Percentiles rank a stretch among this genome's conserved stretches.
phyloP scores from a whole-genome alignment of 306 rosid genomes.

The Cucumis sativus region DNA sequence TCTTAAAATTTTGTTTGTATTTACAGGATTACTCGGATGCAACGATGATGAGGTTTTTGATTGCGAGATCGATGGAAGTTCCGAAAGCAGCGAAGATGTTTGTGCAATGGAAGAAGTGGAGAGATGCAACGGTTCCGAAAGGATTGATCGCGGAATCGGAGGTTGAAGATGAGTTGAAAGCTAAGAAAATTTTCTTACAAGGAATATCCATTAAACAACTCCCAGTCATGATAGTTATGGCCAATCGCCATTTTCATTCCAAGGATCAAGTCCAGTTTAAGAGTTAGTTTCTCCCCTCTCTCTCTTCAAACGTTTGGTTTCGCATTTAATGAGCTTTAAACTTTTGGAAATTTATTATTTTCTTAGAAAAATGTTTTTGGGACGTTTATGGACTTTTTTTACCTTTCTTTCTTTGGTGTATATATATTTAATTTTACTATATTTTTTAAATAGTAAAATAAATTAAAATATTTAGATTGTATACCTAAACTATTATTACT shows the following conservation, averaged over 20 bases:
- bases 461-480: no score
- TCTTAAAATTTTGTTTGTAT: neutral
- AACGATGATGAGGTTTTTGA: constrained; percentile 70
- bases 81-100: constrained; percentile 78
- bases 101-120: constrained; percentile 74
- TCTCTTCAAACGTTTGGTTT: neutral
- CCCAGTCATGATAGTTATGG: constrained; percentile 42
- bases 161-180: constrained; percentile 47
- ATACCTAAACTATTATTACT: no score
- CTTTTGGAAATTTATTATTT: neutral
- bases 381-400: no score
- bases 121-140: constrained; percentile 51
- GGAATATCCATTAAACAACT: constrained; percentile 35
- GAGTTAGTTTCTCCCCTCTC: constrained; percentile 26
- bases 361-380: no score
- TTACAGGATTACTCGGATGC: constrained; percentile 43
- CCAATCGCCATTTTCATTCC: constrained; percentile 48
- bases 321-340: no score
- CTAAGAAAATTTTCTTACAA: constrained; percentile 57
- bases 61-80: constrained; percentile 74
- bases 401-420: no score
- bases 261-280: constrained; percentile 75
- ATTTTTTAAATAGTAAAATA: no score
- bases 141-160: constrained; percentile 59
- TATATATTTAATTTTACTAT: no score